Base-by-base conservation (phyloP, 441 rosid species). In the Viola pubescens region DNA sequence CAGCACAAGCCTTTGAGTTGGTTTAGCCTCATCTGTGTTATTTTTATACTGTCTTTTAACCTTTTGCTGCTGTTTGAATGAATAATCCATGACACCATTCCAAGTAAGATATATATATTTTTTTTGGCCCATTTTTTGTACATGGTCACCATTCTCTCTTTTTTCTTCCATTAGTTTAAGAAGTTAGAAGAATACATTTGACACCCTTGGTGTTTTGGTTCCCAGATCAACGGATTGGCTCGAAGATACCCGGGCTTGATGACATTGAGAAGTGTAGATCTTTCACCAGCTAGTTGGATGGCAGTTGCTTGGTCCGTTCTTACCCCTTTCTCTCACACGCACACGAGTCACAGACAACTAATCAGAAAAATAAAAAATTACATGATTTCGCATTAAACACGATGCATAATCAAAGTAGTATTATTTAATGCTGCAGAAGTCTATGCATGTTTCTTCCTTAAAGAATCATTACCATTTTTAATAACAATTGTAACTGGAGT, bases 221-320 rank as follows among this genome's bases (percentile, higher is more conserved):
- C 64, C 34, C 84, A 92, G 98, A 84, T 92, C 58, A 86, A 69
- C 52, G 96, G 80, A 64, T 64, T 88, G 55, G 77, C 96, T 73
- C 73, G 58, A 65, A 81, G 78, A 78, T 79, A 69, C 62, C 92
- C 88, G 0, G 97, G 96, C 34, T 72, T 94, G 69, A 84, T 82
- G 86, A 82, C 97, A 2, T 70, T 94, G 72, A 81, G 95, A 76
- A 90, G 91, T 51, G 91, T 94, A 1, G 98, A 94, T 80, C 98
- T 94, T 82, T 94, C 98, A 0, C 98, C 98, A 0, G 98, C 97
- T n/a, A 90, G 96, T 68, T 94, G 98, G 98, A 94, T 94, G 97
- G 92, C 98, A 0, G 91, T 94, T 49, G 92, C 97, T 4, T 94
- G 98, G 98, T 94, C 48, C 56, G 52, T 72, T 13, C 58, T 65